phyloP scores from a whole-genome alignment of 176 grass and related monocot species.

The Pontederia paniculata region DNA sequence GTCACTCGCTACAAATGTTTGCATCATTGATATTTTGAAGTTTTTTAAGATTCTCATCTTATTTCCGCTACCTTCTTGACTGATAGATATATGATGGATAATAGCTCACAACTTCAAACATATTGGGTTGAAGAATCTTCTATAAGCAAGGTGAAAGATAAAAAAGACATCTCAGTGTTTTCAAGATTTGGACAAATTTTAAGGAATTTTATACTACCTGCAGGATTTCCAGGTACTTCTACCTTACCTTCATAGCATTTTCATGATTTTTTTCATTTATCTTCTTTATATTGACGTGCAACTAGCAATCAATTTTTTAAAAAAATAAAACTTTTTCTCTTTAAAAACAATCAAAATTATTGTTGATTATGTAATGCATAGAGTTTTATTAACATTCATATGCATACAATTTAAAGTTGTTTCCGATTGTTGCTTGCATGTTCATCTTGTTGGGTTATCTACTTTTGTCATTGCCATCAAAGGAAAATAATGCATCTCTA shows the following conservation, averaged over 20 bases:
- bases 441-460: too few species aligned
- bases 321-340: too few species aligned
- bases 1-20: conserved; percentile 4
- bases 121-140: conserved; percentile 23
- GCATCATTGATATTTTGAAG: background rate
- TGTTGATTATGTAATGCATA: too few species aligned
- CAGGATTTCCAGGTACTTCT: conserved; percentile 66
- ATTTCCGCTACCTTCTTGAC: background rate
- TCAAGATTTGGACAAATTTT: conserved; percentile 32
- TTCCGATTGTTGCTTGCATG: too few species aligned
- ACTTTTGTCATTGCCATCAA: too few species aligned
- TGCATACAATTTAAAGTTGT: too few species aligned
- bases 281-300: background rate
- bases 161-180: conserved; percentile 10
- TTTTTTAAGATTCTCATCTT: conserved; percentile 6
- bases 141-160: conserved; percentile 12
- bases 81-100: conserved; percentile 45
- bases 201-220: conserved; percentile 62
- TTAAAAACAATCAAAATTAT: too few species aligned
- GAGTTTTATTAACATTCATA: too few species aligned
- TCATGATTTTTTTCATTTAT: background rate
- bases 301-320: too few species aligned
- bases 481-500: too few species aligned
- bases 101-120: conserved; percentile 31
- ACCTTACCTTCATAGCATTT: background rate